Conservation (phyloP, 2,329 filamentous ascomycete species). For the Colletotrichum sp. region DNA sequence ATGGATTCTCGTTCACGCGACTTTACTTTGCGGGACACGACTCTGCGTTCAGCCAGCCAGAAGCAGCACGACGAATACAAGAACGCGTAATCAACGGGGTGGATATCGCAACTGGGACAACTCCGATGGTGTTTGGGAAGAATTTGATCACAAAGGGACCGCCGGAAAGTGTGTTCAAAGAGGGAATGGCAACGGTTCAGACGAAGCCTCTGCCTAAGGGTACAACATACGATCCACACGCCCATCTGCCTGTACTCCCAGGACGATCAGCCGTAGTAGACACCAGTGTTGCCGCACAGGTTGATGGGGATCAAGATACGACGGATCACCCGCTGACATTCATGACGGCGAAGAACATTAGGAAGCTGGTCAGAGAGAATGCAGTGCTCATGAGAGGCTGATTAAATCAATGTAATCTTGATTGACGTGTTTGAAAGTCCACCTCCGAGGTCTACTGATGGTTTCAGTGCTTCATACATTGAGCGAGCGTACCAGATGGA, state of each 20-base stretch:
- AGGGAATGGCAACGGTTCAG: not conserved
- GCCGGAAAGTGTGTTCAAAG: not conserved
- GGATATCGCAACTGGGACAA: conserved; percentile 6
- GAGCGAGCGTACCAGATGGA: too few relatives aligned
- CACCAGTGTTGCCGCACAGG: not conserved
- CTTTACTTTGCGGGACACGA: conserved; percentile 5
- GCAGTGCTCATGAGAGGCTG: not conserved
- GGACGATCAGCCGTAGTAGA: not conserved
- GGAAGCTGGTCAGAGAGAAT: not conserved
- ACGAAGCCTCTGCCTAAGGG: not conserved
- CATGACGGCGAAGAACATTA: not conserved
- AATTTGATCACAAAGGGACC: not conserved
- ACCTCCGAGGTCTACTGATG: not conserved
- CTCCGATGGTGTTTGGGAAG: not conserved
- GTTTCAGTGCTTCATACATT: too few relatives aligned
- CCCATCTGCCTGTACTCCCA: not conserved
- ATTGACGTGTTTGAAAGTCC: fast-evolving
- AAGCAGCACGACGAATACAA: not conserved
- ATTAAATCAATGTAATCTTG: fast-evolving
- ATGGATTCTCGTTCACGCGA: not conserved
- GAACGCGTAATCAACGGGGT: not conserved
- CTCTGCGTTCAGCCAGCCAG: conserved; percentile 1
- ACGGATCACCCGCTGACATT: not conserved
- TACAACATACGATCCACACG: not conserved
- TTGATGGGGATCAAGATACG: not conserved